Evolutionary conservation across 2,329 filamentous ascomycete species (phyloP).

Genomic region (Paraphoma chrysanthemicola): DNA sequence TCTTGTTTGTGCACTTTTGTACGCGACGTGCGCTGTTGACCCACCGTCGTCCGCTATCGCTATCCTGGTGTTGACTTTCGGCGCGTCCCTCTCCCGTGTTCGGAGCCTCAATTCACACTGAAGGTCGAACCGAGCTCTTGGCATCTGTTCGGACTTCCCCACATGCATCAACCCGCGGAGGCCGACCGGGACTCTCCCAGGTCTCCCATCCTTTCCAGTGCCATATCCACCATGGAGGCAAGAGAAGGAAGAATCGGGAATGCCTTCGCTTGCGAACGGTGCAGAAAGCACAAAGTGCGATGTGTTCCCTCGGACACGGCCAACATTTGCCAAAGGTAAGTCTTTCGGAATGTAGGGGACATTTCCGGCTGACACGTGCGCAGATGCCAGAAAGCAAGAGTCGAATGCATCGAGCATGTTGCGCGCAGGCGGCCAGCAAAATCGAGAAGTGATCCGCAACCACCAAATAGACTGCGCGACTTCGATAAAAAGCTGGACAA

Average conservation of each 20-base stretch:
- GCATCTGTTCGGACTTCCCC: slow-evolving; percentile 47
- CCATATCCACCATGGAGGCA: slow-evolving; percentile 41
- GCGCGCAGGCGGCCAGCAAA: slow-evolving; percentile 46
- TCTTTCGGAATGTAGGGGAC: slow-evolving; percentile 17
- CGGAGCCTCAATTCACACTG: slow-evolving; percentile 18
- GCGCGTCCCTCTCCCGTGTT: slow-evolving; percentile 13
- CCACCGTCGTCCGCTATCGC: slow-evolving; percentile 14
- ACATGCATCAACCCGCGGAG: slow-evolving; percentile 37
- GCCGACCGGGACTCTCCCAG: slow-evolving; percentile 29
- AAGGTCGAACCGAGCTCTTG: slow-evolving; percentile 34
- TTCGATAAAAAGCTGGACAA: slow-evolving; percentile 45
- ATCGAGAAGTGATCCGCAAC: slow-evolving; percentile 31
- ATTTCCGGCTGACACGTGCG: slow-evolving; percentile 39
- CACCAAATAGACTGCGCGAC: slow-evolving; percentile 39
- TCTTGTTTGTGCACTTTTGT: slow-evolving; percentile 13
- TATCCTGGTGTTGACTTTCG: slow-evolving; percentile 13
- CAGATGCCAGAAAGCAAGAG: slow-evolving; percentile 46
- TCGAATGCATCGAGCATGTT: slow-evolving; percentile 47
- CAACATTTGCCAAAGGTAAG: slow-evolving; percentile 43
- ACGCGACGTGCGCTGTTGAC: slow-evolving; percentile 11
- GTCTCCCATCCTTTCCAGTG: slow-evolving; percentile 32
- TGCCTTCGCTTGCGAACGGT: slow-evolving; percentile 46
- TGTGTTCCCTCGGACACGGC: slow-evolving; percentile 44
- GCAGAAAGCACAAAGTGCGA: slow-evolving; percentile 46
- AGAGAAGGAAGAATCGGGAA: slow-evolving; percentile 46